A percentile compares a stretch with the other conserved stretches of the same genome.
Evolutionary conservation across 768 basidiomycete genomes (phyloP).

Genomic region (Podaxis sp.): DNA sequence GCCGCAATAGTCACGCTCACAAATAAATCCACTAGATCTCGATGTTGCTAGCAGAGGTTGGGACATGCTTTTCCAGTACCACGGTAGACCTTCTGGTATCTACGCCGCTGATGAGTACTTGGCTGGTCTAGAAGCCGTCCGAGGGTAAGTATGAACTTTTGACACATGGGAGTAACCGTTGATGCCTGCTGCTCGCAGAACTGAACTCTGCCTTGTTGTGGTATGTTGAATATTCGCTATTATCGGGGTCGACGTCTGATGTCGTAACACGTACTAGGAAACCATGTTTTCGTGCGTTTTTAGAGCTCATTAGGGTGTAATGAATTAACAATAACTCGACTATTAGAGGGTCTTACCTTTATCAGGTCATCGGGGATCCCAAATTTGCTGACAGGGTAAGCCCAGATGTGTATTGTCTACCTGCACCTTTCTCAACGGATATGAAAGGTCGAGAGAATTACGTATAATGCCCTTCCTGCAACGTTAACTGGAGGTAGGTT

Average conservation of each 20-base stretch:
- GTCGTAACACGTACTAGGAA: slow-evolving; percentile 35
- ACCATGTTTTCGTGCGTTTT: slow-evolving; percentile 56
- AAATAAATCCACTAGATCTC: slow-evolving; percentile 35
- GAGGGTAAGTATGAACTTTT: slow-evolving; percentile 38
- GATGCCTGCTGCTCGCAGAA: slow-evolving; percentile 27
- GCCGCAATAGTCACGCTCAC: background rate
- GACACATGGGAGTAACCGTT: background rate
- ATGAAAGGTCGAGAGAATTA: slow-evolving; percentile 41
- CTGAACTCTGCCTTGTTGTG: slow-evolving; percentile 55
- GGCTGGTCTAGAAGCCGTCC: slow-evolving; percentile 51
- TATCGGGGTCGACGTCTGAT: background rate
- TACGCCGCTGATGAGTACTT: slow-evolving; percentile 59
- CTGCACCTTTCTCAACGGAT: background rate
- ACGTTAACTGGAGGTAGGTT: slow-evolving; percentile 43
- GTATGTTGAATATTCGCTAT: slow-evolving; percentile 27
- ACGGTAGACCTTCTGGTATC: slow-evolving; percentile 56
- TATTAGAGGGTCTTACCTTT: slow-evolving; percentile 50
- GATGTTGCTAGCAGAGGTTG: slow-evolving; percentile 50
- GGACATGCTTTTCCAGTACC: slow-evolving; percentile 58
- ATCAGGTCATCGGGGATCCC: slow-evolving; percentile 55
- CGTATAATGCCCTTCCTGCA: slow-evolving; percentile 52
- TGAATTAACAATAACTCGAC: background rate
- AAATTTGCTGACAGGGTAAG: slow-evolving; percentile 49
- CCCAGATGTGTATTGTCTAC: background rate
- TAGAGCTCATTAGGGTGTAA: background rate